Base-by-base conservation (phyloP, 2,329 filamentous ascomycete species). In the Fusarium dimerum region DNA sequence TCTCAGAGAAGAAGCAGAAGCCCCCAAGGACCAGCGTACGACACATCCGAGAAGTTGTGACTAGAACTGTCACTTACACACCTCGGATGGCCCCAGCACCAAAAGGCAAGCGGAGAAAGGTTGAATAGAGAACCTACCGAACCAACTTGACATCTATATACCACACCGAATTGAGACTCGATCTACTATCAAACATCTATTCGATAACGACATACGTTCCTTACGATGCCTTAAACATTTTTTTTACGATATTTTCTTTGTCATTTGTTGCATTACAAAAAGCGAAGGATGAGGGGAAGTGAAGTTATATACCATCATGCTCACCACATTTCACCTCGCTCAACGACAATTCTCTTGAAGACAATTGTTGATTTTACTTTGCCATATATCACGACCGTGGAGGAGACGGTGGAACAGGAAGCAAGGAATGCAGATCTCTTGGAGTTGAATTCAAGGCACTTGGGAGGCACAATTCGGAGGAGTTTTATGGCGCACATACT, bases 21-120 rank as follows among this genome's bases (percentile, higher is more conserved):
- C 68, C 79, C 15, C 76, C 82, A 40, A 81, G 80, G 60, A 85
- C 85, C 32, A 86, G 79, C 63, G 78, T 86, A 51, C 83, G 86
- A 54, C 81, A 88, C 67, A 91, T 97, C 52, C 81, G 90, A 49
- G 92, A 97, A 71, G 91, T 97, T 5, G 89, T 97, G 48, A 97
- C 92, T n/a, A 83, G 92, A 62, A 97, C 92, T 15, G 90, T 96
- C 54, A 96, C 90, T 40, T 96, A 95, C 73, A 96, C 90, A 69
- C 88, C 85, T 55, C 80, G 87, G 60, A 90, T 97, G 76, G 89
- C 92, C 60, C 90, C 92, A 20, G 91, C 92, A 38, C 93, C 92
- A 8, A 92, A 92, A 72, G 92, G 92, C 59, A 97, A 97, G 82
- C 85, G 92, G 76, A 87, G 92, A 76, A 95, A 90, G 78, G 71